Percentiles rank a stretch among this genome's conserved stretches.
Evolutionary conservation across 257 asterid species (phyloP).

Genomic region (Verbascum thapsus): DNA sequence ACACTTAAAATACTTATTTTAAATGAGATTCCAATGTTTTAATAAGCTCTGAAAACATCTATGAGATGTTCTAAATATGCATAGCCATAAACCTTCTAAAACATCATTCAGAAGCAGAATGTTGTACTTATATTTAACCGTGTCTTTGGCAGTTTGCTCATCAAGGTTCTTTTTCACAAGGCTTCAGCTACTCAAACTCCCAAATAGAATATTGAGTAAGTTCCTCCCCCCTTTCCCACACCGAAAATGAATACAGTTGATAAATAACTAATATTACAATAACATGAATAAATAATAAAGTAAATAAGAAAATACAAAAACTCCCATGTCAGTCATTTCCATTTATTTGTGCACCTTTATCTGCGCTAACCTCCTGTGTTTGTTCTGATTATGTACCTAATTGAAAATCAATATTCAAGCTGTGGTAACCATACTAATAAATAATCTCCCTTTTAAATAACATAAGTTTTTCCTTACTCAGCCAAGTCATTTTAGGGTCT

Average conservation of each 20-base stretch:
- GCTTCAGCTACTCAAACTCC: slow-evolving; percentile 52
- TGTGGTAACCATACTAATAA: background rate
- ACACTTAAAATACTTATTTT: too few relatives aligned
- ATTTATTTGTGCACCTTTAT: slow-evolving; percentile 7
- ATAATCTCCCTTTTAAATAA: background rate
- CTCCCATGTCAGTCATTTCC: background rate
- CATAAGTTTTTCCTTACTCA: background rate
- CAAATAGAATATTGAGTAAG: slow-evolving; percentile 53
- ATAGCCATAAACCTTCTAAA: too few relatives aligned
- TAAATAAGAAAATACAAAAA: background rate
- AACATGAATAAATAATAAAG: background rate
- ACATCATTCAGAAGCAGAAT: slow-evolving; percentile 10
- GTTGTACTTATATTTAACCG: slow-evolving; percentile 2
- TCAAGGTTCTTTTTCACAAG: slow-evolving; percentile 56
- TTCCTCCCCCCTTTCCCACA: slow-evolving; percentile 15
- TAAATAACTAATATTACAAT: too few relatives aligned
- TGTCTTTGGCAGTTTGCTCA: slow-evolving; percentile 50
- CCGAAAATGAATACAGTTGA: background rate
- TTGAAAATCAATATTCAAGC: background rate
- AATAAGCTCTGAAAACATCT: too few relatives aligned
- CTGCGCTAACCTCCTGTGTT: slow-evolving; percentile 16
- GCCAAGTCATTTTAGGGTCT: slow-evolving; percentile 2
- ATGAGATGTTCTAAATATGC: too few relatives aligned
- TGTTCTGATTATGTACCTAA: slow-evolving; percentile 2
- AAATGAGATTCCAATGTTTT: too few relatives aligned